phyloP scores from a whole-genome alignment of 2,329 filamentous ascomycete species.

The Phialophora tarda region DNA sequence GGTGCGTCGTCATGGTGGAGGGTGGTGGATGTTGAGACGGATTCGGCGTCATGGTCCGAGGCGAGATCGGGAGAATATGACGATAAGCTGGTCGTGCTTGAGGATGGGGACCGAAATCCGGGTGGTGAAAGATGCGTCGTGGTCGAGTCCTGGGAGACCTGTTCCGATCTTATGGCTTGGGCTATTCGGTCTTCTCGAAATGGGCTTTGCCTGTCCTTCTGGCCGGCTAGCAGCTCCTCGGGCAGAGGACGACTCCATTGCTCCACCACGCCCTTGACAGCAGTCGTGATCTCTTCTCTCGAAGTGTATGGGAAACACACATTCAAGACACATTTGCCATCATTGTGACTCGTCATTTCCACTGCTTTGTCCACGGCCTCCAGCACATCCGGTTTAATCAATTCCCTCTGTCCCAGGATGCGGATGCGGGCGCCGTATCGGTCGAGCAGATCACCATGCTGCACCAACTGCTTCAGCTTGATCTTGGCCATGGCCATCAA shows the following conservation, averaged over 20 bases:
- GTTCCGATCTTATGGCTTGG: slow-evolving; percentile 78
- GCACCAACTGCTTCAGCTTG: slow-evolving; percentile 86
- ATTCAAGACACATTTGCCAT: slow-evolving; percentile 76
- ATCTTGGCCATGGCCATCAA: slow-evolving; percentile 98
- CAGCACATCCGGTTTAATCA: slow-evolving; percentile 85
- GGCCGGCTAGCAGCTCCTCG: slow-evolving; percentile 46
- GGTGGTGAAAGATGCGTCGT: slow-evolving; percentile 46
- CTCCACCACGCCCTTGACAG: slow-evolving; percentile 83
- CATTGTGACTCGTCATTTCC: slow-evolving; percentile 82
- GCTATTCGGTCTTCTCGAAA: slow-evolving; percentile 90
- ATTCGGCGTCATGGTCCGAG: slow-evolving; percentile 29
- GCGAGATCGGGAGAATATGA: slow-evolving; percentile 32
- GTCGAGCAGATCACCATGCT: slow-evolving; percentile 91
- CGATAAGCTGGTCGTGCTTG: slow-evolving; percentile 38
- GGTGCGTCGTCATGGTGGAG: slow-evolving; percentile 25
- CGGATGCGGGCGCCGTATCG: slow-evolving; percentile 88
- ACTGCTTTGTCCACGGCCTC: slow-evolving; percentile 86
- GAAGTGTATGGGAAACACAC: slow-evolving; percentile 99
- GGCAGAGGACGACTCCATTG: slow-evolving; percentile 79
- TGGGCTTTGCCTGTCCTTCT: slow-evolving; percentile 62
- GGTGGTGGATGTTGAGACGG: slow-evolving; percentile 27
- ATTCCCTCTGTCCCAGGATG: slow-evolving; percentile 80
- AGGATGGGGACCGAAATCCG: slow-evolving; percentile 30
- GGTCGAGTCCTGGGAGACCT: slow-evolving; percentile 54
- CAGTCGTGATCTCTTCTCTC: slow-evolving; percentile 89